phyloP scores from a whole-genome alignment of 2,329 filamentous ascomycete genomes.

The Xylaria sp. region DNA sequence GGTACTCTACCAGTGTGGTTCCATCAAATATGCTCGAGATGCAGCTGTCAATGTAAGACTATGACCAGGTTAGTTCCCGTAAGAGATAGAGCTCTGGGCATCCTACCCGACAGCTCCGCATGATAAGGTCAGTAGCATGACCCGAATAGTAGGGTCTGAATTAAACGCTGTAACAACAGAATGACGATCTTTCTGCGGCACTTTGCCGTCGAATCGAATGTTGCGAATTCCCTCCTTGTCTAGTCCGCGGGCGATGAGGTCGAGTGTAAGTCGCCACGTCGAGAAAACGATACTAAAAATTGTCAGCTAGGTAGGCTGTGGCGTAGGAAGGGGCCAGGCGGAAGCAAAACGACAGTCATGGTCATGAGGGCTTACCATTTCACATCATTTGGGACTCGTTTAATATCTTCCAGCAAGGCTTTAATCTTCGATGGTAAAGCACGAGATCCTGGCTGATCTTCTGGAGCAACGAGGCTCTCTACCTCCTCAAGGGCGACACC shows the following conservation, averaged over 20 bases:
- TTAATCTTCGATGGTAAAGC: slow-evolving; percentile 17
- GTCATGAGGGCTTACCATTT: slow-evolving; percentile 13
- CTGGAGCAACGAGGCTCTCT: neutral
- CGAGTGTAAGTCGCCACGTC: slow-evolving; percentile 61
- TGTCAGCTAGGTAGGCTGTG: no score
- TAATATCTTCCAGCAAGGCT: slow-evolving; percentile 17
- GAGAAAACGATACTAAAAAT: slow-evolving; percentile 61
- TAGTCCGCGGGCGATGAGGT: slow-evolving; percentile 57
- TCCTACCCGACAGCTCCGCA: slow-evolving; percentile 63
- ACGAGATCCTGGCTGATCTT: neutral
- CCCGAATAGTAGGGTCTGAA: slow-evolving; percentile 51
- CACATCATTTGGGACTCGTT: slow-evolving; percentile 6
- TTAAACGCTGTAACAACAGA: slow-evolving; percentile 55
- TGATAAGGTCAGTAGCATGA: slow-evolving; percentile 61
- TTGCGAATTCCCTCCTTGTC: slow-evolving; percentile 49
- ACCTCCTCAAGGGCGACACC: slow-evolving; percentile 41
- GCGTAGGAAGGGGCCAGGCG: neutral
- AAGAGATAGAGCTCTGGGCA: neutral
- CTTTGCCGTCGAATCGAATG: slow-evolving; percentile 61
- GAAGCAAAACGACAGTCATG: neutral
- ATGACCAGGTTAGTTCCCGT: neutral
- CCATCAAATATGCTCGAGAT: slow-evolving; percentile 60
- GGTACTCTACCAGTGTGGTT: slow-evolving; percentile 57
- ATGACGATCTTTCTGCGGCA: slow-evolving; percentile 56
- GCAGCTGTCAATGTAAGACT: slow-evolving; percentile 61